Conservation (phyloP, 257 asterid genomes). For the Solanum arcanum region DNA sequence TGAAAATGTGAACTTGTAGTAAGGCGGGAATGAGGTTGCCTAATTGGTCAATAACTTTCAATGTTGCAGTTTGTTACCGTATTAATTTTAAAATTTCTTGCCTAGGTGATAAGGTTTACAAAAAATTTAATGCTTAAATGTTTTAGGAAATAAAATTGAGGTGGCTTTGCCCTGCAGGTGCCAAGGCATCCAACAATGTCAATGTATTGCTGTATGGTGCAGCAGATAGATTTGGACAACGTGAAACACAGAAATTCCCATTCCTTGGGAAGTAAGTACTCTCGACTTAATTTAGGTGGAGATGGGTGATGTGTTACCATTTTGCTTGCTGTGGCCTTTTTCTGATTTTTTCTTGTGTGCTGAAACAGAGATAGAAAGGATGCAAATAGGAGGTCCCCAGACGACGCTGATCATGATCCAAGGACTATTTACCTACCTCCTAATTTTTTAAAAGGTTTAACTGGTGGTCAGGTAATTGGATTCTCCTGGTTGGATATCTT, state of each 20-base stretch:
- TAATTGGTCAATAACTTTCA: background rate
- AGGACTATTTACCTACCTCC: slow-evolving; percentile 78
- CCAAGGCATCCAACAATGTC: slow-evolving; percentile 24
- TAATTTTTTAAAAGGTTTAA: slow-evolving; percentile 52
- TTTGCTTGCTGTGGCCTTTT: background rate
- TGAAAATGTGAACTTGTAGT: background rate
- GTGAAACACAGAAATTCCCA: slow-evolving; percentile 54
- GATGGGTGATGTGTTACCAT: background rate
- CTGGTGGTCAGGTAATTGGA: slow-evolving; percentile 82
- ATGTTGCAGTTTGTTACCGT: background rate
- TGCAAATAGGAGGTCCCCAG: slow-evolving; percentile 64
- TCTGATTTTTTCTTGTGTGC: background rate
- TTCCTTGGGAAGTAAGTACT: slow-evolving; percentile 71
- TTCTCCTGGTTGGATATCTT: slow-evolving; percentile 3
- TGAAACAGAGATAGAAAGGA: slow-evolving; percentile 64
- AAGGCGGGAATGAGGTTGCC: background rate
- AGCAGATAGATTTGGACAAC: slow-evolving; percentile 56
- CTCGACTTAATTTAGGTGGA: background rate
- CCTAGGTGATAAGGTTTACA: background rate
- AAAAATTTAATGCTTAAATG: background rate
- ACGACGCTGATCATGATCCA: slow-evolving; percentile 64
- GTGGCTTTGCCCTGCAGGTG: slow-evolving; percentile 28
- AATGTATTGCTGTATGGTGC: slow-evolving; percentile 25
- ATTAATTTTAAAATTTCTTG: background rate
- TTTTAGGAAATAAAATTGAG: background rate